phyloP scores from a whole-genome alignment of 805 yeast genomes.

The Helenozyma rhizophorensis region DNA sequence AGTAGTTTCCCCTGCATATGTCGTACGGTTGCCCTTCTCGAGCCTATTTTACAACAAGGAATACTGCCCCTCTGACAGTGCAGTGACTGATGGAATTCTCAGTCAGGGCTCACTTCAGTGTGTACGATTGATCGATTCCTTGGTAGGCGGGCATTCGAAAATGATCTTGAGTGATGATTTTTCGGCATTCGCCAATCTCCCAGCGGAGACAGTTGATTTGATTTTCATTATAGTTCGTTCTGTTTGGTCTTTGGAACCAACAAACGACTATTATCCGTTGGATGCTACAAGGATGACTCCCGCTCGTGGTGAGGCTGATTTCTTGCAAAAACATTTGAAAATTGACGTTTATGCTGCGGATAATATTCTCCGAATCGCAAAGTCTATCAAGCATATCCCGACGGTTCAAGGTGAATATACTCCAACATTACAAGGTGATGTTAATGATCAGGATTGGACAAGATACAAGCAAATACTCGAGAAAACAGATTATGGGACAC shows the following conservation, averaged over 20 bases:
- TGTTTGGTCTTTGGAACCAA: conserved; percentile 7
- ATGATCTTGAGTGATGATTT: conserved; percentile 4
- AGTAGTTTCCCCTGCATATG: conserved; percentile 2
- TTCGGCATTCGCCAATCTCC: conserved; percentile 7
- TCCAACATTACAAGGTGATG: conserved; percentile 1
- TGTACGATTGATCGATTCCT: conserved; percentile 2
- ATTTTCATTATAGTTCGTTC: conserved; percentile 6
- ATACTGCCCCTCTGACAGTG: conserved; percentile 10
- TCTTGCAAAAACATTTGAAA: conserved; percentile 1
- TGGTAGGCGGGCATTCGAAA: conserved; percentile 9
- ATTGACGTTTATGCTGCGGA: conserved; percentile 1
- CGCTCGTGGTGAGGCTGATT: conserved; percentile 6
- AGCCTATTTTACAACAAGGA: conserved; percentile 7
- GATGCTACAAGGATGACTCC: conserved; percentile 10
- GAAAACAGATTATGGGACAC: conserved; percentile 1
- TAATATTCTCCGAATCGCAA: conserved; percentile 2
- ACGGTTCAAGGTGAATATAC: conserved; percentile 2
- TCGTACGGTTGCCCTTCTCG: conserved; percentile 6
- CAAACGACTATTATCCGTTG: conserved; percentile 8
- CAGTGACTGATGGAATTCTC: conserved; percentile 6
- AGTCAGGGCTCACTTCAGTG: conserved; percentile 4
- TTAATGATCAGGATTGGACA: conserved; percentile 7
- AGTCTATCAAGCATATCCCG: conserved; percentile 2
- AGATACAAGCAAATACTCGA: conserved; percentile 2
- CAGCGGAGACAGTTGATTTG: conserved; percentile 2